phyloP scores from a whole-genome alignment of 2,329 filamentous ascomycete genomes.

The Botrytis galanthina region DNA sequence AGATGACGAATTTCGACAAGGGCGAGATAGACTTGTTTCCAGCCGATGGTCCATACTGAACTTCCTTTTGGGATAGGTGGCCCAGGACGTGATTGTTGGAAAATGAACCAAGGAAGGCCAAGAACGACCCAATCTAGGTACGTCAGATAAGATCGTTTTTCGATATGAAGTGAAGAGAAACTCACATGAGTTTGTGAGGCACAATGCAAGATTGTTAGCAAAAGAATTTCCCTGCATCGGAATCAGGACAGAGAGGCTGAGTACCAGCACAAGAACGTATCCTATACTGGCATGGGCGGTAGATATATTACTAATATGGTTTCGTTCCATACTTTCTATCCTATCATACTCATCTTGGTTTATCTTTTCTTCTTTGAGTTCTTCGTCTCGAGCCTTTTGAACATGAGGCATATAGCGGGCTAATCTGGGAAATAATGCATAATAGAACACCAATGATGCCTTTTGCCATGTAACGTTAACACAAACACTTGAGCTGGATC shows the following conservation, averaged over 20 bases:
- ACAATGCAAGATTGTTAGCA: conserved; percentile 43
- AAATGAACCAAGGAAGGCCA: conserved; percentile 45
- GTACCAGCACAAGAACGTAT: conserved; percentile 42
- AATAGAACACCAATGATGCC: conserved; percentile 45
- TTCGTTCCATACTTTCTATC: conserved; percentile 44
- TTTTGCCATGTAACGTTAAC: conserved; percentile 7
- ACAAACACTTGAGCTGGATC: neutral
- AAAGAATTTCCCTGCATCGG: conserved; percentile 41
- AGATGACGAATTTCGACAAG: conserved; percentile 41
- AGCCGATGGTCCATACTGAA: conserved; percentile 43
- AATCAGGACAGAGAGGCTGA: conserved; percentile 43
- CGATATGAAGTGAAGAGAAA: neutral
- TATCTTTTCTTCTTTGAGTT: conserved; percentile 42
- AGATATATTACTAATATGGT: conserved; percentile 44
- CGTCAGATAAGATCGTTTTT: neutral
- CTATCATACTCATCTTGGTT: conserved; percentile 42
- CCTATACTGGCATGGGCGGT: conserved; percentile 46
- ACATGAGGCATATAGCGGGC: conserved; percentile 44
- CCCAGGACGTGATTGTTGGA: conserved; percentile 43
- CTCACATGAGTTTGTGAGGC: conserved; percentile 44
- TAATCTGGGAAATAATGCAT: conserved; percentile 43
- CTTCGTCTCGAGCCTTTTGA: conserved; percentile 43
- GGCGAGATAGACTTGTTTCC: conserved; percentile 44
- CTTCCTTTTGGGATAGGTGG: conserved; percentile 43
- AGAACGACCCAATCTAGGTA: conserved; percentile 43